Percentiles rank a stretch among this genome's conserved stretches.
These are phyloP conservation scores for Murraya paniculata DNA, from an alignment of 345 rosid species.

Conservation along the genomic window DNA sequence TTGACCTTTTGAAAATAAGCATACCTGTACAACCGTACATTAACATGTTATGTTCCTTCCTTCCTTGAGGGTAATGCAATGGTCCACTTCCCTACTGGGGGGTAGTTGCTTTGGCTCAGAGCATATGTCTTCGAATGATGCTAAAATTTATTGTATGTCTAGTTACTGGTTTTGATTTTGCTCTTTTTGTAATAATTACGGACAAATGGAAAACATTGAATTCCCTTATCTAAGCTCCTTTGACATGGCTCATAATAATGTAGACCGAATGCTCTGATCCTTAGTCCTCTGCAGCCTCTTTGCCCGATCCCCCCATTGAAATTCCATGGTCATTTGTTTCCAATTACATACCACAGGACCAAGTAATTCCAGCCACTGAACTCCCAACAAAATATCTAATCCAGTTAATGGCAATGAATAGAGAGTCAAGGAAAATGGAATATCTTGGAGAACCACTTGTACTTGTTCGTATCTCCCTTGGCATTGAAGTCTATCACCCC, in stretches of 20 bases:
- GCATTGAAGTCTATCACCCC: not conserved
- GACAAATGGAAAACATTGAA: not conserved
- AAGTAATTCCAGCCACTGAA: not conserved
- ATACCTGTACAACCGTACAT: too few species aligned
- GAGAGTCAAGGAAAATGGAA: not conserved
- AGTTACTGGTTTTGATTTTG: too few species aligned
- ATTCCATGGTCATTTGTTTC: not conserved
- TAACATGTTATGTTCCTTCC: too few species aligned
- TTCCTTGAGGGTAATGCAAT: too few species aligned
- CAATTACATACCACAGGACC: not conserved
- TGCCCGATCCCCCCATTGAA: not conserved
- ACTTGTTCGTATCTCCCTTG: not conserved
- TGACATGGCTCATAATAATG: not conserved
- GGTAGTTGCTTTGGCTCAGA: too few species aligned
- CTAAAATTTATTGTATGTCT: too few species aligned
- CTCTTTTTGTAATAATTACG: too few species aligned
- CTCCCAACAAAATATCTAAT: not conserved
- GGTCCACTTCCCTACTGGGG: too few species aligned
- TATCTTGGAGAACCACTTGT: not conserved
- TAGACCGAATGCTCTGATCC: not conserved
- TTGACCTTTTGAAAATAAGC: too few species aligned
- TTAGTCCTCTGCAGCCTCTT: too few species aligned
- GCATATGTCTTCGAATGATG: too few species aligned
- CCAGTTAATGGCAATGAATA: not conserved
- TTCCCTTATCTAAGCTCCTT: not conserved